Evolutionary conservation across 2,329 filamentous ascomycete genomes (phyloP).

Genomic region (Cytospora paraplurivora): DNA sequence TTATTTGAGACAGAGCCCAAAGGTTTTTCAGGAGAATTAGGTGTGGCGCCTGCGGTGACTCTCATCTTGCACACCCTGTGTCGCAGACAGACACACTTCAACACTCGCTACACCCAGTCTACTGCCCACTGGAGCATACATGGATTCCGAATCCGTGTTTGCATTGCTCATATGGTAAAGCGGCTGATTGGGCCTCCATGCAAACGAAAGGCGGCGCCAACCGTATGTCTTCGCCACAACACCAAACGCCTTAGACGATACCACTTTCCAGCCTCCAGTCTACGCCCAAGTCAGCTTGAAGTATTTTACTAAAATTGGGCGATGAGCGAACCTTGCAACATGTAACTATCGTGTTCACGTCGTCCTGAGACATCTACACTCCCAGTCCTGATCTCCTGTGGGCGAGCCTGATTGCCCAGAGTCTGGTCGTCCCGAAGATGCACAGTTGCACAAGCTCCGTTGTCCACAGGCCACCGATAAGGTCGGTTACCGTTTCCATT

Average conservation of each 20-base stretch:
- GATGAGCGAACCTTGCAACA: neutral
- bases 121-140: neutral
- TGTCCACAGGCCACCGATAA: constrained; percentile 13
- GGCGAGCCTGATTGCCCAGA: constrained; percentile 11
- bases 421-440: constrained; percentile 1
- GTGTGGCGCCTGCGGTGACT: constrained; percentile 26
- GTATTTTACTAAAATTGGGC: neutral
- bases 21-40: constrained; percentile 18
- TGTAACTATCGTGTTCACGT: constrained; percentile 4
- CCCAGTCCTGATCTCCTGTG: constrained; percentile 6
- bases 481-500: constrained; percentile 20
- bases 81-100: constrained; percentile 14
- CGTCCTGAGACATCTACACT: constrained; percentile 15
- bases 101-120: constrained; percentile 4
- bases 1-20: constrained; percentile 19
- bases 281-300: neutral
- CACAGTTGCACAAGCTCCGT: constrained; percentile 9
- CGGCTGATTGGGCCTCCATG: constrained; percentile 1
- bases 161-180: neutral
- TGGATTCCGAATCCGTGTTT: neutral
- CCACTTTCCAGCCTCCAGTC: neutral
- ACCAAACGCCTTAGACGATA: neutral
- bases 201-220: constrained; percentile 9
- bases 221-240: constrained; percentile 1
- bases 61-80: constrained; percentile 12